These are phyloP conservation scores for Endocalyx cinctus DNA, from an alignment of 2,329 filamentous ascomycete genomes.

Conservation along the genomic window DNA sequence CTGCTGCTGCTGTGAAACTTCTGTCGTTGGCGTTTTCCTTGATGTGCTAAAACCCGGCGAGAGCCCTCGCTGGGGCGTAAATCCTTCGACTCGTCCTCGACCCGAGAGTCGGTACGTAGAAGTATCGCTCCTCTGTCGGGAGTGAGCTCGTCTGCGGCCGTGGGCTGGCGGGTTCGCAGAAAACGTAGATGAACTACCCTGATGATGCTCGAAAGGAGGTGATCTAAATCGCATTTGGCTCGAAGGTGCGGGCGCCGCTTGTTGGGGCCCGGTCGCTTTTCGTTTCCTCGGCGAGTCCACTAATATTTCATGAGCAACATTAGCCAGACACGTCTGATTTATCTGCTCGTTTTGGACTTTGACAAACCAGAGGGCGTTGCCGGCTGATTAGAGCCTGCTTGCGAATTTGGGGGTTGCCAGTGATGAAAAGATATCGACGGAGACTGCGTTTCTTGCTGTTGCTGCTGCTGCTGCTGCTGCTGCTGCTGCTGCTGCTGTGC, in stretches of 20 bases:
- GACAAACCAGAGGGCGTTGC: conserved; percentile 72
- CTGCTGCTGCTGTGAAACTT: conserved; percentile 26
- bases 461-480: conserved; percentile 44
- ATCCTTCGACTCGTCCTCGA: conserved; percentile 32
- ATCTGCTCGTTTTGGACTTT: conserved; percentile 44
- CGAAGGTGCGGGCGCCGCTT: conserved; percentile 41
- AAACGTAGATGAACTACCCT: conserved; percentile 40
- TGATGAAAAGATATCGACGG: conserved; percentile 86
- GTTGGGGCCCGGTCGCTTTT: conserved; percentile 61
- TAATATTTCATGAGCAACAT: conserved; percentile 45
- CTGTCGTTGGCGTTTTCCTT: conserved; percentile 29
- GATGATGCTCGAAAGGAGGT: conserved; percentile 52
- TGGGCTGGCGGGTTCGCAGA: conserved; percentile 49
- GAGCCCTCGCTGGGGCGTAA: conserved; percentile 28
- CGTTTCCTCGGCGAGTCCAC: conserved; percentile 80
- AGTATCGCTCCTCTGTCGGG: conserved; percentile 61
- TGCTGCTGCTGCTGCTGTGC: conserved; percentile 60
- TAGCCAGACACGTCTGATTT: conserved; percentile 37
- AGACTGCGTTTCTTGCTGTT: conserved; percentile 61
- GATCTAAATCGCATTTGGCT: conserved; percentile 44
- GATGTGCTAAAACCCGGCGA: conserved; percentile 32
- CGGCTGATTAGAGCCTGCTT: conserved; percentile 61
- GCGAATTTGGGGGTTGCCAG: conserved; percentile 76
- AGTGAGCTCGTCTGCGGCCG: conserved; percentile 55
- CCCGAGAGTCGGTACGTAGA: conserved; percentile 43